Evolutionary conservation across 352 stramenopile species (phyloP).

Genomic region (Pythium dissimile): DNA sequence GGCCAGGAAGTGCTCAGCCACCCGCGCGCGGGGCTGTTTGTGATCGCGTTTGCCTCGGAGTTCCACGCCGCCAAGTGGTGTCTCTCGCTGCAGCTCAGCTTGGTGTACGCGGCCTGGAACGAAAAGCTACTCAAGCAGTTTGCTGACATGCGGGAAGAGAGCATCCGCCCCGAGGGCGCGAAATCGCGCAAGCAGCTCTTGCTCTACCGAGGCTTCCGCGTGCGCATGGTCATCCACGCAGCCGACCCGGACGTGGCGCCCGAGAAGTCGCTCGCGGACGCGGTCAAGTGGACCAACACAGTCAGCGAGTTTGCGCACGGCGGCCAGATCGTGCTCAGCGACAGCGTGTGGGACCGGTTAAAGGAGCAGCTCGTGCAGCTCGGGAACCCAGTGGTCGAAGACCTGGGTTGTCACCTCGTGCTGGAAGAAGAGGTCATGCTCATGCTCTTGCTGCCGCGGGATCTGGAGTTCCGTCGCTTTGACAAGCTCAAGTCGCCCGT

Average conservation of each 20-base stretch:
- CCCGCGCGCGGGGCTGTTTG: conserved; percentile 68
- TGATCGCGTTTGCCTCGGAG: conserved; percentile 82
- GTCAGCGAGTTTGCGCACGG: conserved; percentile 81
- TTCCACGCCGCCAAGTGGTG: conserved; percentile 88
- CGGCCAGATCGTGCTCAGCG: conserved; percentile 81
- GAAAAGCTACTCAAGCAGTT: conserved; percentile 85
- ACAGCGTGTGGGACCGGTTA: conserved; percentile 82
- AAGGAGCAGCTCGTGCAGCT: conserved; percentile 86
- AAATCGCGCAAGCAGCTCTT: conserved; percentile 67
- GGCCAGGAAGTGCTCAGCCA: conserved; percentile 81
- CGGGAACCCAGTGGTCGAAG: conserved; percentile 86
- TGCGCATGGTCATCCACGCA: conserved; percentile 86
- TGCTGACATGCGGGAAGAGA: conserved; percentile 78
- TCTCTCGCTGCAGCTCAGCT: conserved; percentile 75
- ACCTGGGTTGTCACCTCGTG: conserved; percentile 72
- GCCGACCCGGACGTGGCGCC: conserved; percentile 46
- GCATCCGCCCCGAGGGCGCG: conserved; percentile 12
- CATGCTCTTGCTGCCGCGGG: conserved; percentile 75
- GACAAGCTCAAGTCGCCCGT: conserved; percentile 65
- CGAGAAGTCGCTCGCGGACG: conserved; percentile 64
- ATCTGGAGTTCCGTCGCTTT: conserved; percentile 75
- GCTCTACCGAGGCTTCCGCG: conserved; percentile 79
- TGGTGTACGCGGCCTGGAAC: conserved; percentile 86
- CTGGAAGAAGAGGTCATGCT: conserved; percentile 71
- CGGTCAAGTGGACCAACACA: conserved; percentile 83